These are phyloP conservation scores for Euphorbia celastroides DNA, from an alignment of 441 rosid species.

Conservation along the genomic window DNA sequence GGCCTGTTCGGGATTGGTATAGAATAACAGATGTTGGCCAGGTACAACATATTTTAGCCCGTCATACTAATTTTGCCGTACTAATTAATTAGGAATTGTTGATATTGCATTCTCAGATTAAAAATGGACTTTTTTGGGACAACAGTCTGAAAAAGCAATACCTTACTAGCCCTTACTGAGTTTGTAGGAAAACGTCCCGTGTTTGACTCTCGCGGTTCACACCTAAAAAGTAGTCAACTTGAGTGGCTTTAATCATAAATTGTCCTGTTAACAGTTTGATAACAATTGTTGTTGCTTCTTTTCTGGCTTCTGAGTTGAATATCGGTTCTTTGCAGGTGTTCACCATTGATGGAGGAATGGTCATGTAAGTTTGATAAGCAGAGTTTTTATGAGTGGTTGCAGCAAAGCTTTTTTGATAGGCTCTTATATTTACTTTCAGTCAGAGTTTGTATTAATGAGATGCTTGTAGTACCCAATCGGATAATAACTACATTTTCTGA, in stretches of 20 bases:
- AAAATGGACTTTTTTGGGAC: too few species aligned
- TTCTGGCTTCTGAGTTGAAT: too few species aligned
- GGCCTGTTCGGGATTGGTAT: too few species aligned
- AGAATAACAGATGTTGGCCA: too few species aligned
- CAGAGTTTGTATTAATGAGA: background rate
- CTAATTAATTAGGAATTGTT: too few species aligned
- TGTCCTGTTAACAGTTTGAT: background rate
- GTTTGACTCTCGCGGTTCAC: too few species aligned
- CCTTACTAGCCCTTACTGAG: too few species aligned
- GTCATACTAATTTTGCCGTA: too few species aligned
- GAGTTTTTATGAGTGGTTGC: conserved; percentile 5
- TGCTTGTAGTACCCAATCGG: background rate
- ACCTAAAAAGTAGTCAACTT: conserved; percentile 5
- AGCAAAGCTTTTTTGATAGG: background rate
- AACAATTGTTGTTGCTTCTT: background rate
- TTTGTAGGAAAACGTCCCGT: background rate
- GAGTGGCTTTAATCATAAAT: background rate
- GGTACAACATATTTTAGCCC: too few species aligned
- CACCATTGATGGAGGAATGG: conserved; percentile 95
- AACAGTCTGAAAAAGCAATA: too few species aligned
- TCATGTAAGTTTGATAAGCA: conserved; percentile 38
- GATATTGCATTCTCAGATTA: too few species aligned
- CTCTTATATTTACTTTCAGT: conserved; percentile 5
- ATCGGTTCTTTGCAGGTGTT: conserved; percentile 52
- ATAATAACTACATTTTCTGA: conserved; percentile 6